Evolutionary conservation across 768 basidiomycete species (phyloP), one percentile per base, ranked within the genome.

Genomic region (Rhodotorula sphaerocarpa): DNA sequence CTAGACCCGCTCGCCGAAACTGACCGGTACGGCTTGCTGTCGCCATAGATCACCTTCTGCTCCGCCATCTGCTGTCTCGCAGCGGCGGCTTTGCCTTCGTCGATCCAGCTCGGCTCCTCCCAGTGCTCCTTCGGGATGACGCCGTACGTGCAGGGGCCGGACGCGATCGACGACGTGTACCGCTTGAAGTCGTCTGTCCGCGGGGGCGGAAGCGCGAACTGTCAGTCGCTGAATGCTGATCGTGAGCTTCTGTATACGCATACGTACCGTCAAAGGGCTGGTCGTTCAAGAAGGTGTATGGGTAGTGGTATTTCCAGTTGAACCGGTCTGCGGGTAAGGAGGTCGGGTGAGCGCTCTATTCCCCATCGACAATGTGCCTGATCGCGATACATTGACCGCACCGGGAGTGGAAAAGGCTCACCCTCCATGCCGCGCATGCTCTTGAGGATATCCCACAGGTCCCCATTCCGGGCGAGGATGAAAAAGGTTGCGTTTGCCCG

Each of bases 201-300:
- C 88, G 0, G 81, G 81, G 67, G 84, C 83, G 54, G 90, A 88
- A 73, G 90, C 89, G 44, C 90, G 79, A 70, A 90, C 36, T 39
- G 10, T 39, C 36, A 39, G 16, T 9, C 36, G 36, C 9, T 39
- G n/a, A n/a, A n/a, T n/a, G n/a, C n/a, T n/a, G n/a, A n/a, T n/a
- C n/a, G n/a, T n/a, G 82, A 20, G 87, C 83, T 9, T 30, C 21
- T 31, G 30, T 23, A 31, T n/a, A 12, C 30, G 5, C 45, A 25
- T 12, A 31, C 31, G 30, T 31, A 31, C 48, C 45, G 48, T n/a
- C 20, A 30, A 88, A 88, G 0, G 82, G 82, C 69, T 84, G 83
- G 57, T 90, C 89, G 73, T 92, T 90, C 45, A 92, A 79, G 70
- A 90, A 83, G 20, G 87, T 83, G 76, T 85, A 90, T 12, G 88